phyloP scores from a whole-genome alignment of 139 green algal genomes.

The Diplosphaera chodatii region DNA sequence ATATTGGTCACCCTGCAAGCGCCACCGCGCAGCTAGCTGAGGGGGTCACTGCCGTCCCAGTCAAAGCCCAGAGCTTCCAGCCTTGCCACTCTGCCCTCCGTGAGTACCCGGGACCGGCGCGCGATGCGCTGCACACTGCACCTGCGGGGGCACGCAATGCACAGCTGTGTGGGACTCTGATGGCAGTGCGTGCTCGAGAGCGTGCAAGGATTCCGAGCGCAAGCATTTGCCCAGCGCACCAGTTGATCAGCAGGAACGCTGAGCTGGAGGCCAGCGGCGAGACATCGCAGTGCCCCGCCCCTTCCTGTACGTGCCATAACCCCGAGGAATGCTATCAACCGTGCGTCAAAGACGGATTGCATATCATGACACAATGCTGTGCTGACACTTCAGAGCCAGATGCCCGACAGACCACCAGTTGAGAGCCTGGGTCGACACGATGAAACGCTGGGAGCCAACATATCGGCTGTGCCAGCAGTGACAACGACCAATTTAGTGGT shows the following conservation, averaged over 20 bases:
- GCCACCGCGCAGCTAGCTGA: constrained; percentile 10
- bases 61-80: constrained; percentile 61
- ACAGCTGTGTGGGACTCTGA: too few relatives aligned
- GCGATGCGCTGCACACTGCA: constrained; percentile 54
- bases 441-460: too few relatives aligned
- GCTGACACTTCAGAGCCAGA: too few relatives aligned
- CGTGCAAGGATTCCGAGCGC: background rate
- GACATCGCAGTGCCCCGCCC: constrained; percentile 42
- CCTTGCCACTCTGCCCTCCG: constrained; percentile 18
- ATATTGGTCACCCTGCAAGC: too few relatives aligned
- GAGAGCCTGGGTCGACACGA: too few relatives aligned
- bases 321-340: too few relatives aligned
- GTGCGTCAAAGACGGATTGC: too few relatives aligned
- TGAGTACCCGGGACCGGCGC: constrained; percentile 37
- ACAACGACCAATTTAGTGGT: too few relatives aligned
- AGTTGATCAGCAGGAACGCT: constrained; percentile 61
- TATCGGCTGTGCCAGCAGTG: too few relatives aligned
- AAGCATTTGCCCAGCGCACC: constrained; percentile 25
- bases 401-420: too few relatives aligned
- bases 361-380: too few relatives aligned
- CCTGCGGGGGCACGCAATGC: background rate
- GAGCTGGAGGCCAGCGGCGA: constrained; percentile 21
- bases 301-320: background rate
- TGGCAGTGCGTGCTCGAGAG: too few relatives aligned
- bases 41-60: constrained; percentile 58